These are phyloP conservation scores for Carex kokanica DNA, from an alignment of 176 grass and related monocot species.

Conservation along the genomic window DNA sequence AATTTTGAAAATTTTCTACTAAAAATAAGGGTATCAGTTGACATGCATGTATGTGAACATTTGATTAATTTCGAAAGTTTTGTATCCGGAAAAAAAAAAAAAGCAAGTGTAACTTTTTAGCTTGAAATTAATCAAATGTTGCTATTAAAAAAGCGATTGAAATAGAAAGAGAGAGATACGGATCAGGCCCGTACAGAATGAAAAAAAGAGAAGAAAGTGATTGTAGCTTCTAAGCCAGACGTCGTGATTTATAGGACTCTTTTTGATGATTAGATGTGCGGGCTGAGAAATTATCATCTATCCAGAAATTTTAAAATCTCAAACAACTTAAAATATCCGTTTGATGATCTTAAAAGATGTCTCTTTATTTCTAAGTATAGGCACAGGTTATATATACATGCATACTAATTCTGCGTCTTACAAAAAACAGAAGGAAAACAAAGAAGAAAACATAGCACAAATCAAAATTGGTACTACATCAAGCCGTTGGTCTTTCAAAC, in stretches of 20 bases:
- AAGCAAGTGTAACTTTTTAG: too few species aligned
- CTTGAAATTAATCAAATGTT: too few species aligned
- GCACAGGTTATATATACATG: neutral
- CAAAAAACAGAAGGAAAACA: neutral
- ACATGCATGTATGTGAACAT: too few species aligned
- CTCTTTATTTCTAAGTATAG: neutral
- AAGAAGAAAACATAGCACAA: neutral
- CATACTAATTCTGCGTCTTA: neutral
- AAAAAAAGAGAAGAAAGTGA: too few species aligned
- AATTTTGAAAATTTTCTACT: too few species aligned
- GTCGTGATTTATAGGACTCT: too few species aligned
- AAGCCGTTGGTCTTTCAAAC: neutral
- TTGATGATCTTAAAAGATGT: neutral
- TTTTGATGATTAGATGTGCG: neutral
- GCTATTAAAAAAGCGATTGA: too few species aligned
- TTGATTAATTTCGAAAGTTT: too few species aligned
- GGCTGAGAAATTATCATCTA: neutral
- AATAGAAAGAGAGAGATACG: too few species aligned
- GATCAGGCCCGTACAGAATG: too few species aligned
- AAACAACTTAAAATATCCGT: neutral
- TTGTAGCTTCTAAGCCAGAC: too few species aligned
- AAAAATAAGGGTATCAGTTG: neutral
- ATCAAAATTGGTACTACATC: constrained; percentile 1
- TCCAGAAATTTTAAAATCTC: neutral
- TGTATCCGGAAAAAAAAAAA: too few species aligned